Evolutionary conservation across 192 early-diverging fungal species (phyloP), one percentile per base, ranked within the genome.

Genomic region (Coemansia brasiliensis): DNA sequence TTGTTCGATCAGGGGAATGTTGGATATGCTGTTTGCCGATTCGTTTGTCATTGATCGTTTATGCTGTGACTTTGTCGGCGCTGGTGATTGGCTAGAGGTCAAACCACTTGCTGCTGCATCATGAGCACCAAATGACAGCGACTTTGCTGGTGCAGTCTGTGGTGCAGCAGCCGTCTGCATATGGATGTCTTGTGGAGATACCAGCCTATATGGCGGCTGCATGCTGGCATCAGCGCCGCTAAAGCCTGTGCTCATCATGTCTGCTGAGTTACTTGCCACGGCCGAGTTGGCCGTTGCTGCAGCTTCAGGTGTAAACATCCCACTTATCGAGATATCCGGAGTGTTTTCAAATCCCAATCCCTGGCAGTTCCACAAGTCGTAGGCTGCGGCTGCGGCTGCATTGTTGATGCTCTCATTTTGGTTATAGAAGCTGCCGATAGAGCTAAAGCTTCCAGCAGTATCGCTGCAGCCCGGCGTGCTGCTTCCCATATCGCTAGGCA

Each of bases 1-100:
- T 11, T 59, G 65, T 41, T 68, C 61, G n/a, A 67, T 50, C 15
- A 74, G 61, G 3, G 72, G 72, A 10, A 68, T 27, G 43, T 66
- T 73, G 13, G 71, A 73, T 8, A 55, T 24, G 43, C 61, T 68
- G 40, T 63, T 58, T 1, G 45, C 6, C n/a, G 72, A 75, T 10
- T 65, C 70, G 12, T 45, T 24, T 8, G 70, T 48, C 44, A 50
- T 44, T 9, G 48, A 39, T 7, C 63, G 63, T 4, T 20, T 52
- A 22, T 60, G 63, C 15, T 26, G 38, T n/a, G 39, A 37, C 5
- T 35, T 52, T 13, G 57, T 38, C n/a, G n/a, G n/a, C n/a, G n/a
- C n/a, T n/a, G n/a, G n/a, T n/a, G n/a, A n/a, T 20, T 7, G 32
- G 32, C 32, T 35, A n/a, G n/a, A n/a, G n/a, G n/a, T n/a, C n/a